Evolutionary conservation across 495 filamentous ascomycete species (phyloP), one percentile per base, ranked within the genome.

Genomic region (Annulohypoxylon nitens): DNA sequence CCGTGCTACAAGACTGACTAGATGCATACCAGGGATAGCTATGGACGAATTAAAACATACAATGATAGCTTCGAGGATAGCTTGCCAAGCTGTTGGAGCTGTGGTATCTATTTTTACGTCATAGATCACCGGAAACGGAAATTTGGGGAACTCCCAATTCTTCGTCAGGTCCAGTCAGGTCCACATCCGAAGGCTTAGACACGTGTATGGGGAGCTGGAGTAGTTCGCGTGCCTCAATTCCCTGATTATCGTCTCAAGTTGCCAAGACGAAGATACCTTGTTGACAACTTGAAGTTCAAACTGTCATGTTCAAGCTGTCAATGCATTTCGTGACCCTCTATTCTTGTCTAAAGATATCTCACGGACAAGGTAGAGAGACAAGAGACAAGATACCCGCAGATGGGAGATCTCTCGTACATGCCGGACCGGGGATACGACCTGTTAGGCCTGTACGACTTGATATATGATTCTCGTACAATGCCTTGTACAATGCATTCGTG

Each of bases 61-160:
- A 9, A 57, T 12, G 26, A 34, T 53, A 66, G 23, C 33, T 60
- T 36, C 53, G 26, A 60, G 23, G 39, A 71, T 20, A 51, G 37
- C 59, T 39, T 70, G 53, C 47, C 16, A 61, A 57, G 39, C 30
- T 63, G 18, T 45, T 39, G 26, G 53, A 33, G 70, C 33, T 69
- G 18, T 61, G n/a, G 45, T 12, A 26, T 61, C 9, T 34, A n/a
- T 8, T 47, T 69, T 62, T 69, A 74, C 71, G 71, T 74, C 71
- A 74, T 74, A 63, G 71, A 70, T 39, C n/a, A 30, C 71, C 66
- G 71, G 39, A 74, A 70, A 62, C 66, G 66, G 71, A 70, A 74
- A 74, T 67, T 67, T 61, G 55, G 39, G 54, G 26, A 30, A 43
- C 37, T 53, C 51, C 41, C 41, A 39, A 43, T 47, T 43, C 34